These are phyloP conservation scores for Camillea tinctor DNA, from an alignment of 2,329 filamentous ascomycete species.

Conservation along the genomic window DNA sequence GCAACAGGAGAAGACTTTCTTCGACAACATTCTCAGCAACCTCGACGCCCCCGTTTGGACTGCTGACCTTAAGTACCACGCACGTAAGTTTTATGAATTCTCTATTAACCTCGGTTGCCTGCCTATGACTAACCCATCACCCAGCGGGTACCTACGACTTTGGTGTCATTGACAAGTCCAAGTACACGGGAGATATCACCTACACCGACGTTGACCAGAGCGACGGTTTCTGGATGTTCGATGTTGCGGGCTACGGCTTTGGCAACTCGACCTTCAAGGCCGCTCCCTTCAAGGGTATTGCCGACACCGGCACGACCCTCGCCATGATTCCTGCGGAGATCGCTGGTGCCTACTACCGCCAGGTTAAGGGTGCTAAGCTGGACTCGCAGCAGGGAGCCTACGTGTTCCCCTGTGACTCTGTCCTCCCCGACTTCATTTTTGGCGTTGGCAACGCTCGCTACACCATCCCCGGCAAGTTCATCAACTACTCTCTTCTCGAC, in stretches of 20 bases:
- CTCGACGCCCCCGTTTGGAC: conserved; percentile 32
- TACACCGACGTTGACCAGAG: conserved; percentile 33
- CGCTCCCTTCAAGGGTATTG: conserved; percentile 42
- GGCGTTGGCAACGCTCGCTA: conserved; percentile 46
- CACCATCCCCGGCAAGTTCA: conserved; percentile 48
- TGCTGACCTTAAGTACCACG: conserved; percentile 34
- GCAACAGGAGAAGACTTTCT: conserved; percentile 31
- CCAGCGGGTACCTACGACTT: conserved; percentile 37
- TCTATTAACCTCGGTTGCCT: neutral
- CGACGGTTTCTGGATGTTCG: conserved; percentile 37
- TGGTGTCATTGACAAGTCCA: conserved; percentile 33
- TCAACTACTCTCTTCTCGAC: conserved; percentile 49
- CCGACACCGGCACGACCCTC: conserved; percentile 60
- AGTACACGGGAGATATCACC: conserved; percentile 32
- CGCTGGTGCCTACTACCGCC: conserved; percentile 50
- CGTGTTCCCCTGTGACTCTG: conserved; percentile 49
- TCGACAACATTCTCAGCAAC: conserved; percentile 30
- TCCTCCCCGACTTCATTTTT: conserved; percentile 50
- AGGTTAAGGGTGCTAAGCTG: conserved; percentile 44
- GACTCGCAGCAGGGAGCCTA: conserved; percentile 44
- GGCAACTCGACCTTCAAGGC: conserved; percentile 25
- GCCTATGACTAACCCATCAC: conserved; percentile 9
- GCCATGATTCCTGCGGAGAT: conserved; percentile 49
- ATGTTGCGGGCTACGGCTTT: conserved; percentile 25
- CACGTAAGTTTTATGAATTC: conserved; percentile 12